Percentiles rank a stretch among this genome's conserved stretches.
phyloP scores from a whole-genome alignment of 2,329 filamentous ascomycete genomes.

The Hymenoscyphus infarciens region DNA sequence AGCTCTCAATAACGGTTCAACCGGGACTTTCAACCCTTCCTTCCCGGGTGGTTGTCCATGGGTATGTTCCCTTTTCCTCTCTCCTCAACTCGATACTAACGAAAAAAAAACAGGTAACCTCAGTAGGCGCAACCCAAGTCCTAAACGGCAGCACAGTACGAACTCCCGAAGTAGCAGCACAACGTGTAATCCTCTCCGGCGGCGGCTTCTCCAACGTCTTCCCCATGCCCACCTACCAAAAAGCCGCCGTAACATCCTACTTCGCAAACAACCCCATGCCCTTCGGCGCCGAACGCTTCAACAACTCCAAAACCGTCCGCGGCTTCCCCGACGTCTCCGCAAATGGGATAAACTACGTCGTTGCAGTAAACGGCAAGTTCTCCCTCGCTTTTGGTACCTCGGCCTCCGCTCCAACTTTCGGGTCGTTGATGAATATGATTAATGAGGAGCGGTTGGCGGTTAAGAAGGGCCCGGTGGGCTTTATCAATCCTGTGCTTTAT shows the following conservation, averaged over 20 bases:
- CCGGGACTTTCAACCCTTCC: slow-evolving; percentile 45
- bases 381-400: slow-evolving; percentile 46
- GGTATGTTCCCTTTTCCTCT: neutral
- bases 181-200: slow-evolving; percentile 66
- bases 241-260: slow-evolving; percentile 29
- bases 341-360: slow-evolving; percentile 43
- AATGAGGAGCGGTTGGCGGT: slow-evolving; percentile 38
- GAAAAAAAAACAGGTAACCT: slow-evolving; percentile 39
- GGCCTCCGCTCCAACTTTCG: slow-evolving; percentile 37
- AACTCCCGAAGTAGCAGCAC: slow-evolving; percentile 43
- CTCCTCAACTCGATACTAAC: neutral
- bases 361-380: slow-evolving; percentile 44
- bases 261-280: slow-evolving; percentile 27
- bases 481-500: slow-evolving; percentile 38
- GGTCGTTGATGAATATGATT: slow-evolving; percentile 41
- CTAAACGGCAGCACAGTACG: slow-evolving; percentile 35
- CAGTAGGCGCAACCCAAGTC: slow-evolving; percentile 50
- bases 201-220: slow-evolving; percentile 64
- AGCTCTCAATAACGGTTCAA: slow-evolving; percentile 31
- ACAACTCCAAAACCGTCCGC: slow-evolving; percentile 42
- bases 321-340: slow-evolving; percentile 48
- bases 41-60: slow-evolving; percentile 47
- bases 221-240: slow-evolving; percentile 47
- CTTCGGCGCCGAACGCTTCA: slow-evolving; percentile 43
- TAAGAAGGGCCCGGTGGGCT: slow-evolving; percentile 38